phyloP scores from a whole-genome alignment of 345 rosid species.

The Arabidopsis suecica region DNA sequence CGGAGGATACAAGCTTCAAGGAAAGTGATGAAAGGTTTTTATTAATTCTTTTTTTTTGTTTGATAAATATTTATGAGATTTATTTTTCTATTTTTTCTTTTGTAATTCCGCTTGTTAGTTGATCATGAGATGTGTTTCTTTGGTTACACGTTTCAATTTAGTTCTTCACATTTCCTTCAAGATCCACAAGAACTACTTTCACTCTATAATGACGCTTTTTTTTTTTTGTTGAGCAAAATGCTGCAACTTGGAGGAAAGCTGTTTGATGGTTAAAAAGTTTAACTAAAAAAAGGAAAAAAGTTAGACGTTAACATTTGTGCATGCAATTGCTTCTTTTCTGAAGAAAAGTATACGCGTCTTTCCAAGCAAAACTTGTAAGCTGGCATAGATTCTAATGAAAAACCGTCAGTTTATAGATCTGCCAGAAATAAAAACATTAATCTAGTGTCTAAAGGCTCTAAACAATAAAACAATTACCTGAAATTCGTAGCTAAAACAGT shows the following conservation, averaged over 20 bases:
- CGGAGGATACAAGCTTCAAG: constrained; percentile 41
- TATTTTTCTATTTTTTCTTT: neutral
- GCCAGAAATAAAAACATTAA: neutral
- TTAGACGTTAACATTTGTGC: no score
- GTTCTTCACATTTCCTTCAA: no score
- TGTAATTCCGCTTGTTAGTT: neutral
- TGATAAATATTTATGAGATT: no score
- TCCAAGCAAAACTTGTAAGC: constrained; percentile 2
- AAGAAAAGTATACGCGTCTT: neutral
- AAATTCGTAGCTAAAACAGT: no score
- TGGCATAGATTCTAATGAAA: neutral
- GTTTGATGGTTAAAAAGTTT: neutral
- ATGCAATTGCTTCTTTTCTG: no score
- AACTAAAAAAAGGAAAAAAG: no score
- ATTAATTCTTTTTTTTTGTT: neutral
- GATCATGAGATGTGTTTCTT: no score
- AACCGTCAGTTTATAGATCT: constrained; percentile 19
- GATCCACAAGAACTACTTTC: no score
- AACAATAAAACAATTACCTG: neutral
- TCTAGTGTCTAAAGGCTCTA: neutral
- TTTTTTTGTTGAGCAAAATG: no score
- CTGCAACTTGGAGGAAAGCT: neutral
- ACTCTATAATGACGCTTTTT: no score
- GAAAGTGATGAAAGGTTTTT: constrained; percentile 39
- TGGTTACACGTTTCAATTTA: no score